Conservation (phyloP, 768 basidiomycete species). For the Chalciporus chontae region DNA sequence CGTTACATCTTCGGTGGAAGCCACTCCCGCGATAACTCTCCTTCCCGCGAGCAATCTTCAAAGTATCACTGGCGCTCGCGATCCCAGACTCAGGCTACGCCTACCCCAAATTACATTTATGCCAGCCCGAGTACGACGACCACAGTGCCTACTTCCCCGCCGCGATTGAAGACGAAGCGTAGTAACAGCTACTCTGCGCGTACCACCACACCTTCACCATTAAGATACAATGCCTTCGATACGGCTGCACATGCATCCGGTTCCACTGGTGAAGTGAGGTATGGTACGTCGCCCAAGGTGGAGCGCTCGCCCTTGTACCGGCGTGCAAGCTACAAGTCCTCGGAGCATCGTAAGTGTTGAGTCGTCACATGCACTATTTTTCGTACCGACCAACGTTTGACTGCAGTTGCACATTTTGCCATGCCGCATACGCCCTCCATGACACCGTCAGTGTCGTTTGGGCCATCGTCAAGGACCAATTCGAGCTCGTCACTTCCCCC, state of each 20-base stretch:
- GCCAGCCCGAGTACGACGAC: conserved; percentile 27
- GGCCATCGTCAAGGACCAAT: conserved; percentile 47
- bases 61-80: conserved; percentile 44
- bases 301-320: conserved; percentile 39
- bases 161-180: conserved; percentile 34
- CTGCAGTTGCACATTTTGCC: conserved; percentile 29
- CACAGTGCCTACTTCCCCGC: conserved; percentile 35
- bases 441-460: conserved; percentile 32
- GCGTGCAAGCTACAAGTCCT: conserved; percentile 41
- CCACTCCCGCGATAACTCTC: conserved; percentile 24
- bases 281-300: conserved; percentile 27
- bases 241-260: conserved; percentile 18
- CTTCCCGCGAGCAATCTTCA: conserved; percentile 25
- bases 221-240: conserved; percentile 39
- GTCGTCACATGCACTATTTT: background rate
- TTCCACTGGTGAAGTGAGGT: conserved; percentile 31
- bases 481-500: conserved; percentile 48
- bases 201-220: conserved; percentile 37
- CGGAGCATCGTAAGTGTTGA: conserved; percentile 43
- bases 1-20: conserved; percentile 44
- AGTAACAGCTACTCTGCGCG: conserved; percentile 39
- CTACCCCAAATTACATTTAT: conserved; percentile 41
- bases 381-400: background rate
- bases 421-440: conserved; percentile 29
- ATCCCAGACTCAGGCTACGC: conserved; percentile 35